These are phyloP conservation scores for Hortiboletus rubellus DNA, from an alignment of 1,284 basidiomycete genomes.

Conservation along the genomic window DNA sequence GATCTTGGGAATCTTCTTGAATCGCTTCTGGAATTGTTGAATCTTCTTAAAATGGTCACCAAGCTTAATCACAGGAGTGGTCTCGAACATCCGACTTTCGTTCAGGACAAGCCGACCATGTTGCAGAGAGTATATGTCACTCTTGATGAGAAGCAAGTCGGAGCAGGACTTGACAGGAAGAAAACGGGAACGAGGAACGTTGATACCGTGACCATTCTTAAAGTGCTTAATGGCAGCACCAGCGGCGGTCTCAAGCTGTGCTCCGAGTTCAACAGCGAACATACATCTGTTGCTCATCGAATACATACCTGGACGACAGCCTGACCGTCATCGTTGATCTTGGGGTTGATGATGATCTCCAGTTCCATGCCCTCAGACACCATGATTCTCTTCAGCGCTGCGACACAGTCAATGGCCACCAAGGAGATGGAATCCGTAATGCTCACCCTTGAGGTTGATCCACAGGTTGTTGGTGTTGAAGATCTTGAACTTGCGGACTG, in stretches of 20 bases:
- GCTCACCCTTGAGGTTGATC: slow-evolving; percentile 82
- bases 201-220: slow-evolving; percentile 93
- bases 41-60: slow-evolving; percentile 95
- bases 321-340: slow-evolving; percentile 84
- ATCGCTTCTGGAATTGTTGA: slow-evolving; percentile 94
- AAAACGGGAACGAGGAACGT: slow-evolving; percentile 97
- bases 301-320: slow-evolving; percentile 68
- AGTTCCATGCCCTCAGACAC: slow-evolving; percentile 90
- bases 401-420: slow-evolving; percentile 10
- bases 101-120: slow-evolving; percentile 96
- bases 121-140: slow-evolving; percentile 92
- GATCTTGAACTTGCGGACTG: slow-evolving; percentile 91
- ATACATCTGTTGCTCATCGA: background rate
- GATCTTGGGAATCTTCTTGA: slow-evolving; percentile 96
- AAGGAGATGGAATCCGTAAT: background rate
- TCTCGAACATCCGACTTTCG: slow-evolving; percentile 87
- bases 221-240: slow-evolving; percentile 99
- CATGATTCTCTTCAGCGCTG: slow-evolving; percentile 92
- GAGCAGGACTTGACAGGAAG: slow-evolving; percentile 94
- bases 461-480: slow-evolving; percentile 99
- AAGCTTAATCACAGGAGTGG: slow-evolving; percentile 96
- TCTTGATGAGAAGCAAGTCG: slow-evolving; percentile 94
- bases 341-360: slow-evolving; percentile 95
- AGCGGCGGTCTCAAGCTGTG: slow-evolving; percentile 94
- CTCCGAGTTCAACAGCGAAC: slow-evolving; percentile 24